phyloP scores from a whole-genome alignment of 306 rosid genomes.

The cucumber (Cucumis sativus) region Cucumber_9930_V3 NC_026661.2:21823501-21824000 shows the following conservation, averaged over 20 bases:
- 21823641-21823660: not conserved
- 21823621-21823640: not conserved
- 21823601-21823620: conserved; percentile 1
- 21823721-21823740: not conserved
- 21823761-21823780: not conserved
- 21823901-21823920: too few relatives aligned
- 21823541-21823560: not conserved
- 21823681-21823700: not conserved
- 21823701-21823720: not conserved
- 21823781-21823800: not conserved
- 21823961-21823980: too few relatives aligned
- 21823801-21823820: not conserved
- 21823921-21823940: too few relatives aligned
- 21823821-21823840: too few relatives aligned
- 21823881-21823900: too few relatives aligned
- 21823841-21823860: too few relatives aligned
- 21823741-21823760: conserved; percentile 6
- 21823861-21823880: too few relatives aligned
- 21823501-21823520: not conserved
- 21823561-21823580: conserved; percentile 9
- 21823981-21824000: too few relatives aligned
- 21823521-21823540: not conserved
- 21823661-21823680: too few relatives aligned
- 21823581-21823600: not conserved
- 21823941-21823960: too few relatives aligned